Evolutionary conservation across 2,329 filamentous ascomycete species (phyloP).

Genomic region (Lecanicillium sp.): DNA sequence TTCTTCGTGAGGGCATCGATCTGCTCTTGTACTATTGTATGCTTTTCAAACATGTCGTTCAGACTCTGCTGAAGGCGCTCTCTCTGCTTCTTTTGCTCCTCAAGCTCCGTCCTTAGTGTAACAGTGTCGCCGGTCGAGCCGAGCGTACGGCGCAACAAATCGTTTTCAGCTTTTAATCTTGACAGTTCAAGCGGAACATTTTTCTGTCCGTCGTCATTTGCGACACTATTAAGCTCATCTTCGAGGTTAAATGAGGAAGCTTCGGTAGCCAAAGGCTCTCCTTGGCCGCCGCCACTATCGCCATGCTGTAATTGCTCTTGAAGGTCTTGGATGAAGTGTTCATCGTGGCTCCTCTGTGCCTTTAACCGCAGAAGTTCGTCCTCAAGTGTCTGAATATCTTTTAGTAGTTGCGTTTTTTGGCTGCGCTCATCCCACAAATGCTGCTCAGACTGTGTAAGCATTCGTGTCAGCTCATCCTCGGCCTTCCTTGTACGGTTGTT

Average conservation of each 20-base stretch:
- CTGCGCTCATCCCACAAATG: constrained; percentile 34
- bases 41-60: constrained; percentile 50
- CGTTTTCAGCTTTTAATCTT: constrained; percentile 53
- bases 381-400: constrained; percentile 34
- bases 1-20: constrained; percentile 45
- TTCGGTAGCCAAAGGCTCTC: constrained; percentile 10
- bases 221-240: constrained; percentile 48
- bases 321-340: constrained; percentile 48
- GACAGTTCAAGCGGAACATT: constrained; percentile 44
- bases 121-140: constrained; percentile 46
- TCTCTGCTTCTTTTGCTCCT: constrained; percentile 41
- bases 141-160: constrained; percentile 46
- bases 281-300: constrained; percentile 15
- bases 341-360: constrained; percentile 39
- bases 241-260: constrained; percentile 38
- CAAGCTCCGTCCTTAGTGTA: constrained; percentile 46
- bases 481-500: constrained; percentile 25
- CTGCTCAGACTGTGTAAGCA: constrained; percentile 32
- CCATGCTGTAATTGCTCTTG: constrained; percentile 46
- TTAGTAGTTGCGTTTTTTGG: constrained; percentile 37
- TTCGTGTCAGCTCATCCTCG: constrained; percentile 30
- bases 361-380: constrained; percentile 39
- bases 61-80: constrained; percentile 45
- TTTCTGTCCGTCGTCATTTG: constrained; percentile 26
- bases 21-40: constrained; percentile 49